These are phyloP conservation scores for Rhexocercosporidium sp. DNA, from an alignment of 2,329 filamentous ascomycete species.

Conservation along the genomic window DNA sequence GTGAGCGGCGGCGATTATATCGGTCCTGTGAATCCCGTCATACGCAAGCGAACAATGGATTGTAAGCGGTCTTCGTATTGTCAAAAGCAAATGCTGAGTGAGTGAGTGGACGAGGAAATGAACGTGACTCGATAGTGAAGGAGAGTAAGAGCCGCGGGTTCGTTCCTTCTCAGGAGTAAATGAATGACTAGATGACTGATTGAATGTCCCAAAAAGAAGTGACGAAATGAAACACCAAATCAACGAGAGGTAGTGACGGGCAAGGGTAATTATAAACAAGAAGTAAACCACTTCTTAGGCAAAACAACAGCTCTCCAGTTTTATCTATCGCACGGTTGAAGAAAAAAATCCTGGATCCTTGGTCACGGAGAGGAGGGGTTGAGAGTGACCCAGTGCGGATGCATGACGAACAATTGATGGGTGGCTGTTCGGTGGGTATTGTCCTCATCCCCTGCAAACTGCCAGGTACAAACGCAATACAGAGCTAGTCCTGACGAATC, in stretches of 20 bases:
- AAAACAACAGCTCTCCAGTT: constrained; percentile 3
- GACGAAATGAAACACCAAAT: constrained; percentile 7
- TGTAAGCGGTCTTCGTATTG: not conserved
- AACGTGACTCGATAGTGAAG: not conserved
- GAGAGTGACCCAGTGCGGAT: not conserved
- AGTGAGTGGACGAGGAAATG: not conserved
- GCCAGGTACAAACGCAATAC: not conserved
- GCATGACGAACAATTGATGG: not conserved
- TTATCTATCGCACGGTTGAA: not conserved
- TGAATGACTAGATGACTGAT: not conserved
- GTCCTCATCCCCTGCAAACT: not conserved
- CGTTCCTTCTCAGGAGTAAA: not conserved
- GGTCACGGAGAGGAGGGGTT: not conserved
- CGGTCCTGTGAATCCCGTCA: not conserved
- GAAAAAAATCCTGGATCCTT: constrained; percentile 3
- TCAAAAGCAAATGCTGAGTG: not conserved
- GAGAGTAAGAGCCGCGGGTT: not conserved
- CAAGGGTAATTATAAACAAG: not conserved
- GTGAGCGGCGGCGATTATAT: not conserved
- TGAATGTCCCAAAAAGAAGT: not conserved
- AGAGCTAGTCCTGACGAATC: not conserved
- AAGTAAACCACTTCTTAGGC: not conserved
- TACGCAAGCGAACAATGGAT: not conserved
- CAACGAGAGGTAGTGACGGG: not conserved
- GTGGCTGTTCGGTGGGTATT: constrained; percentile 5